Conservation (phyloP, 129 eudicot species). For the Kitagawia praeruptora region DNA sequence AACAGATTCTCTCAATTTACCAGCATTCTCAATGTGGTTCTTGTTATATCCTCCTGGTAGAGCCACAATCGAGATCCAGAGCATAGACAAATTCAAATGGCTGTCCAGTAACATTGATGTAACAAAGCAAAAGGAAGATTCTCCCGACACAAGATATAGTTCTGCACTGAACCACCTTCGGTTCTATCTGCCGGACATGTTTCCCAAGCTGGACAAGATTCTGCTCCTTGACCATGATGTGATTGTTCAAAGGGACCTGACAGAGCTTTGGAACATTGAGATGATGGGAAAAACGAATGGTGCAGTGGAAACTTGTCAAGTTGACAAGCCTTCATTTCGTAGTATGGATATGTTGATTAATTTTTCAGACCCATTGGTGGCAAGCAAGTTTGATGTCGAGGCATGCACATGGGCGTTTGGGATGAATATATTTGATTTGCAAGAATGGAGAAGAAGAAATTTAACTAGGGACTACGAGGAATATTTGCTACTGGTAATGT, state of each 20-base stretch:
- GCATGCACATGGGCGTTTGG: slow-evolving; percentile 95
- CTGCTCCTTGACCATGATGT: slow-evolving; percentile 96
- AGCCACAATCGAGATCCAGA: slow-evolving; percentile 62
- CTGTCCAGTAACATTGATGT: slow-evolving; percentile 32
- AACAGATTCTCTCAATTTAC: slow-evolving; percentile 80
- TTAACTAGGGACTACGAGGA: slow-evolving; percentile 51
- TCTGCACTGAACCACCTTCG: slow-evolving; percentile 77
- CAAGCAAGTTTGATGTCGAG: slow-evolving; percentile 33
- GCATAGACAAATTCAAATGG: slow-evolving; percentile 54
- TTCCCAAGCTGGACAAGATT: slow-evolving; percentile 59
- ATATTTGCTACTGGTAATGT: slow-evolving; percentile 55
- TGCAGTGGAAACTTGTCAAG: slow-evolving; percentile 74
- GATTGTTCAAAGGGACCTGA: slow-evolving; percentile 78
- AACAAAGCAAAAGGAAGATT: slow-evolving; percentile 32
- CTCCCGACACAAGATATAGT: slow-evolving; percentile 66
- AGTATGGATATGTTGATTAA: slow-evolving; percentile 57
- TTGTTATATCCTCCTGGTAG: slow-evolving; percentile 52
- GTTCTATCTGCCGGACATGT: slow-evolving; percentile 76
- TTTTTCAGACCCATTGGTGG: slow-evolving; percentile 65
- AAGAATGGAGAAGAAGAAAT: slow-evolving; percentile 58
- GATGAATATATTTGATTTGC: slow-evolving; percentile 79
- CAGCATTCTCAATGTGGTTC: slow-evolving; percentile 95
- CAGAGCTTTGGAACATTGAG: slow-evolving; percentile 53
- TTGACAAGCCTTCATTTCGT: slow-evolving; percentile 55
- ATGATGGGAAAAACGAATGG: slow-evolving; percentile 86